These are phyloP conservation scores for Cardamine resedifolia DNA, from an alignment of 345 rosid genomes.

Conservation along the genomic window DNA sequence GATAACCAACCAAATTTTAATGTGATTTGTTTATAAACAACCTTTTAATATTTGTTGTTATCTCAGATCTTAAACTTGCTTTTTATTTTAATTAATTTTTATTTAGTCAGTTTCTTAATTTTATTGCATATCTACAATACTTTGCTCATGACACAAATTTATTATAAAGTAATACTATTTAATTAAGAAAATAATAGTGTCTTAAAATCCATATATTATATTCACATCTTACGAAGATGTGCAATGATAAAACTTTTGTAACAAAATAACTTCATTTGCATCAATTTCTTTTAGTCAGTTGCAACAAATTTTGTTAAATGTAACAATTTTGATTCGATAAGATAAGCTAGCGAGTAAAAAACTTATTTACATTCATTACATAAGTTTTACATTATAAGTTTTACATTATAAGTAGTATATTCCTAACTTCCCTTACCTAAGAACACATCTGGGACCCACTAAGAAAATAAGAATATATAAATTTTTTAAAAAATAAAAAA, in stretches of 20 bases:
- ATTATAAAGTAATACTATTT: too few relatives aligned
- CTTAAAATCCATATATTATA: not conserved
- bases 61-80: not conserved
- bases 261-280: not conserved
- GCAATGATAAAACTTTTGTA: not conserved
- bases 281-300: not conserved
- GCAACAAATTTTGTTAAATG: constrained; percentile 5
- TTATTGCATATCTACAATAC: not conserved
- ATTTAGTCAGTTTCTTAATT: not conserved
- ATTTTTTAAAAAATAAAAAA: not conserved
- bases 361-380: not conserved
- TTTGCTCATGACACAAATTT: not conserved
- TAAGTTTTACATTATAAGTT: too few relatives aligned
- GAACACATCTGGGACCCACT: constrained; percentile 9
- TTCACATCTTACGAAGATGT: not conserved
- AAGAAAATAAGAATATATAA: not conserved
- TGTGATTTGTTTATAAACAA: not conserved
- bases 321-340: not conserved
- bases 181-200: not conserved
- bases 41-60: not conserved
- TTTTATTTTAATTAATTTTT: not conserved
- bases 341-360: not conserved
- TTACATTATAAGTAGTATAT: constrained; percentile 4
- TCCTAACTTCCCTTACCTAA: constrained; percentile 29
- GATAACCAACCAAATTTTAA: too few relatives aligned